Evolutionary conservation across 2,329 filamentous ascomycete species (phyloP).

Genomic region (Botrytis aclada): DNA sequence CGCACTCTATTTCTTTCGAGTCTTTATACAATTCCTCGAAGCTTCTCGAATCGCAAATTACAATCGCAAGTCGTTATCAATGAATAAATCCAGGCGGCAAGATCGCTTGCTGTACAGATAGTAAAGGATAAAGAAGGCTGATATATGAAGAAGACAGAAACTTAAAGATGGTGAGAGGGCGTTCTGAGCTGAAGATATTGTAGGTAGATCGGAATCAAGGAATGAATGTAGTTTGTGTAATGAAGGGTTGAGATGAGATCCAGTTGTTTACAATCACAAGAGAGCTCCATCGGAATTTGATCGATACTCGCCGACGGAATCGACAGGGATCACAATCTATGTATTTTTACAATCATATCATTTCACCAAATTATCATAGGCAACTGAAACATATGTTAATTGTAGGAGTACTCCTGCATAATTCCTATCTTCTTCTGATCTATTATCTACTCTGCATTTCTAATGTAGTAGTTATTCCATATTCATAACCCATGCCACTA

Average conservation of each 20-base stretch:
- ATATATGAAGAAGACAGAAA: background rate
- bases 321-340: background rate
- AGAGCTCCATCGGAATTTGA: background rate
- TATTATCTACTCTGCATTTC: constrained; percentile 13
- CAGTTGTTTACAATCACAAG: background rate
- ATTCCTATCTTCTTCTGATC: background rate
- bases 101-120: no score
- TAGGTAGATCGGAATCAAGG: background rate
- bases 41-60: background rate
- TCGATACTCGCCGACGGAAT: background rate
- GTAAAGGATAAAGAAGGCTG: background rate
- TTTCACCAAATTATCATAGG: no score
- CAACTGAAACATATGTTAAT: background rate
- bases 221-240: background rate
- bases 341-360: background rate
- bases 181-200: background rate
- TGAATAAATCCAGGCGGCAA: background rate
- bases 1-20: background rate
- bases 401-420: background rate
- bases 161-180: no score
- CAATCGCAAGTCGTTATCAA: background rate
- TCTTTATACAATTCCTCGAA: background rate
- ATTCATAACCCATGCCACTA: constrained; percentile 6
- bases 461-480: constrained; percentile 7
- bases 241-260: background rate